Conservation (phyloP, 768 basidiomycete genomes). For the Mycena crocata region DNA sequence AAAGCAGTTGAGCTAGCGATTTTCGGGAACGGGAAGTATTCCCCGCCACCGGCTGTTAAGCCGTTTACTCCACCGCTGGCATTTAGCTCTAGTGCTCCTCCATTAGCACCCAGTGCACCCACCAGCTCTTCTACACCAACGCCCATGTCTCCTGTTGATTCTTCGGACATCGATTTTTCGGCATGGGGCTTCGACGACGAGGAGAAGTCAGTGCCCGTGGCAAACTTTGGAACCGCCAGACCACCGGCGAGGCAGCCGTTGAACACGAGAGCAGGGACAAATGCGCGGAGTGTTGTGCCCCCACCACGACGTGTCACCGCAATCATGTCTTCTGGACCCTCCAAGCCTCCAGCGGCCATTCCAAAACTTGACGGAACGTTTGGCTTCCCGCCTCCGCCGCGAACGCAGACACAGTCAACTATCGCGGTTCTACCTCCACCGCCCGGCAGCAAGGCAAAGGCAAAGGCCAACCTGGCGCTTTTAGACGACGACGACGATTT, state of each 20-base stretch:
- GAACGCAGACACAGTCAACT: constrained; percentile 22
- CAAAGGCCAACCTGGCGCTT: constrained; percentile 37
- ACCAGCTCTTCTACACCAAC: constrained; percentile 4
- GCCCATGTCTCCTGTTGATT: constrained; percentile 21
- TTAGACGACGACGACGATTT: constrained; percentile 65
- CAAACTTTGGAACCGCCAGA: neutral
- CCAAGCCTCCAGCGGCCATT: constrained; percentile 26
- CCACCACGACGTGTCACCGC: constrained; percentile 31
- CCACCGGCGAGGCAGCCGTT: constrained; percentile 10
- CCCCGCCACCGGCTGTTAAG: constrained; percentile 13
- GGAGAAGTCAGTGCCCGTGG: constrained; percentile 23
- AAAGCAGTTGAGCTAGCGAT: constrained; percentile 25
- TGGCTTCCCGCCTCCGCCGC: constrained; percentile 31
- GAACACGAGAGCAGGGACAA: constrained; percentile 20
- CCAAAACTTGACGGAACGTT: constrained; percentile 35
- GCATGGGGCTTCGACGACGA: constrained; percentile 34
- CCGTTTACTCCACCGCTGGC: constrained; percentile 17
- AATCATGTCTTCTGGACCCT: constrained; percentile 31
- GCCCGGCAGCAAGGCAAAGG: constrained; percentile 39
- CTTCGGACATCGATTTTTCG: constrained; percentile 30
- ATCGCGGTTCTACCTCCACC: constrained; percentile 42
- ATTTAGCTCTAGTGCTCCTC: constrained; percentile 19
- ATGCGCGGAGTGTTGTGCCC: constrained; percentile 35
- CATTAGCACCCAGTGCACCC: constrained; percentile 11
- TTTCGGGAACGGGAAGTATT: constrained; percentile 22